Conservation (phyloP, 148 eudicot species). For the Rhododendron mucronatum region DNA sequence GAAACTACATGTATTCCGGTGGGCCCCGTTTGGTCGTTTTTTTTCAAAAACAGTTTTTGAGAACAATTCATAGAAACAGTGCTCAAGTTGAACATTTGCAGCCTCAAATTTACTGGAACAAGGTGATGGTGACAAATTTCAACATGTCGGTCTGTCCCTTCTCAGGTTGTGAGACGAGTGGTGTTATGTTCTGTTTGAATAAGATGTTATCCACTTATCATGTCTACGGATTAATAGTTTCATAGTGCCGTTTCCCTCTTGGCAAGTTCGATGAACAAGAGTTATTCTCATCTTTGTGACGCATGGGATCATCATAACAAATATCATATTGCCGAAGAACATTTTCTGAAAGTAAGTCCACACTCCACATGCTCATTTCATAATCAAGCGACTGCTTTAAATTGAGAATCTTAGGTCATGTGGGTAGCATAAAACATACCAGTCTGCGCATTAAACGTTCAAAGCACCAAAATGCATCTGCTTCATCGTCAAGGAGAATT, state of each 20-base stretch:
- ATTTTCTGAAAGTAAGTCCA: slow-evolving; percentile 3
- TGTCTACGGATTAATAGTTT: too few species aligned
- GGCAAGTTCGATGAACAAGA: background rate
- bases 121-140: background rate
- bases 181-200: background rate
- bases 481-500: slow-evolving; percentile 85
- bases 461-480: slow-evolving; percentile 98
- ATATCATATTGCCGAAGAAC: background rate
- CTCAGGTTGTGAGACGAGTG: background rate
- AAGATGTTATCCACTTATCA: too few species aligned
- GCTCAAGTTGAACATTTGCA: background rate
- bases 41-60: background rate
- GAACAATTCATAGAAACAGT: background rate
- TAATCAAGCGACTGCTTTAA: background rate
- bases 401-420: background rate
- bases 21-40: background rate
- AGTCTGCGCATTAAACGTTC: slow-evolving; percentile 94
- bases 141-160: background rate
- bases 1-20: background rate
- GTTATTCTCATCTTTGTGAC: background rate
- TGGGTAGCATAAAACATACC: slow-evolving; percentile 37
- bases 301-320: background rate
- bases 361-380: background rate
- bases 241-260: background rate
- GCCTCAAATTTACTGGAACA: background rate